Evolutionary conservation across 177 flowering plant species (phyloP), one percentile per base, ranked within the genome.

Genomic region (Vitis hybrid): DNA sequence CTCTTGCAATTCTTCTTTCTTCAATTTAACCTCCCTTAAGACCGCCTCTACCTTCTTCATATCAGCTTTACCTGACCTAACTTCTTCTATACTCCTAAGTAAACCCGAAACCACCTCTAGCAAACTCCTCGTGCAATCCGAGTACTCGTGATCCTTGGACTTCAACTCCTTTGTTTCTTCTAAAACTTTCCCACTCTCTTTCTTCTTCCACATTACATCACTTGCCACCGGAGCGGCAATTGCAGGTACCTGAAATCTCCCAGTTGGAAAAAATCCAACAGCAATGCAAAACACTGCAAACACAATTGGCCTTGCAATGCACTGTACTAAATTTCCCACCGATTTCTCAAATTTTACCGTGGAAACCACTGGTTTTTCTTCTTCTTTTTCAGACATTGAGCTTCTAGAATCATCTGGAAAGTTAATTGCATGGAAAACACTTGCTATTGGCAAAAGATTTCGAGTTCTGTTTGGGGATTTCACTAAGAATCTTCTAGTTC

Each of bases 1-100:
- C 4, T 70, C 79, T 59, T 88, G 83, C 75, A 92, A 71, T 60
- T 76, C 78, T 66, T 67, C 73, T 64, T 76, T 87, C 63, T 69
- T 83, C 75, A 40, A 55, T 52, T 79, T 89, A 35, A 93, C 91
- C 56, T 76, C 83, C 74, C 82, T 74, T 72, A 90, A 74, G 1
- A 81, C 89, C 59, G 54, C 73, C 74, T 81, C 77, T 11, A 91
- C 88, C n/a, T 61, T 78, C 40, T 61, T 62, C 48, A 81, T 19
- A 15, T 71, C 76, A 4, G 80, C 87, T 50, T 78, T 76, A 16
- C 81, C 81, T 9, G 51, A 64, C 72, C 82, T 85, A 50, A 80
- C 90, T 63, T 81, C 86, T 67, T 91, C 90, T 40, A 93, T 75
- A 46, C 67, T 68, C 77, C 62, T 77, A 74, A 91, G 67, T 54